Conservation (phyloP, 2,329 filamentous ascomycete genomes). For the Pseudodiploospora longispora region DNA sequence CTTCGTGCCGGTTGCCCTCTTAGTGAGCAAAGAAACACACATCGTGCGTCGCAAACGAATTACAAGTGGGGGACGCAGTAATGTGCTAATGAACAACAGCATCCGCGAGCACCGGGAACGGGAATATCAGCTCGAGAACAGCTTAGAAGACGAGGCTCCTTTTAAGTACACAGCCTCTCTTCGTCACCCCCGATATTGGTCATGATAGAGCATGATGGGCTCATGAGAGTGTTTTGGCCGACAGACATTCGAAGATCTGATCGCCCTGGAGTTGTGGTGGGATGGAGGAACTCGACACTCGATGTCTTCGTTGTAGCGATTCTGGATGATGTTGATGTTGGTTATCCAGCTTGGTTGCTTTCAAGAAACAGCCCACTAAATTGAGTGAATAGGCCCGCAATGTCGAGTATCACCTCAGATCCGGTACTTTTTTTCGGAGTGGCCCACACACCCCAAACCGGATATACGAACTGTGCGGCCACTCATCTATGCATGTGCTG, state of each 20-base stretch:
- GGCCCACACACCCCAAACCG: slow-evolving; percentile 71
- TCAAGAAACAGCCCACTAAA: neutral
- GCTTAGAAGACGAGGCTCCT: slow-evolving; percentile 86
- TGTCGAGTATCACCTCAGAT: slow-evolving; percentile 80
- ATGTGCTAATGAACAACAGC: slow-evolving; percentile 41
- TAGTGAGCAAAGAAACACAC: slow-evolving; percentile 72
- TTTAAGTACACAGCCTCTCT: slow-evolving; percentile 45
- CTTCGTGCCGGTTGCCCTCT: slow-evolving; percentile 72
- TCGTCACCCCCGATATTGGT: slow-evolving; percentile 29
- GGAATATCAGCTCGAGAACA: slow-evolving; percentile 95
- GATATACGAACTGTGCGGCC: slow-evolving; percentile 79
- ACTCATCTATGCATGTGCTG: slow-evolving; percentile 74
- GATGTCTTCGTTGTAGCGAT: slow-evolving; percentile 88
- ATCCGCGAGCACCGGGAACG: slow-evolving; percentile 68
- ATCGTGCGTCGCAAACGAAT: slow-evolving; percentile 49
- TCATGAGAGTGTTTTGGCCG: slow-evolving; percentile 99
- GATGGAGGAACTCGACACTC: slow-evolving; percentile 87
- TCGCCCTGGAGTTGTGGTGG: slow-evolving; percentile 77
- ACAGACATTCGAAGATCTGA: slow-evolving; percentile 68
- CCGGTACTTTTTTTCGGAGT: slow-evolving; percentile 75
- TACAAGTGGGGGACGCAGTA: slow-evolving; percentile 7
- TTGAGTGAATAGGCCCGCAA: slow-evolving; percentile 51
- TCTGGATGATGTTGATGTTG: slow-evolving; percentile 82
- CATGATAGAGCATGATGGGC: slow-evolving; percentile 71
- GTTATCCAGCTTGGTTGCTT: slow-evolving; percentile 17